Evolutionary conservation across 176 grass and related monocot species (phyloP).

Genomic region (Hordeum marinum): DNA sequence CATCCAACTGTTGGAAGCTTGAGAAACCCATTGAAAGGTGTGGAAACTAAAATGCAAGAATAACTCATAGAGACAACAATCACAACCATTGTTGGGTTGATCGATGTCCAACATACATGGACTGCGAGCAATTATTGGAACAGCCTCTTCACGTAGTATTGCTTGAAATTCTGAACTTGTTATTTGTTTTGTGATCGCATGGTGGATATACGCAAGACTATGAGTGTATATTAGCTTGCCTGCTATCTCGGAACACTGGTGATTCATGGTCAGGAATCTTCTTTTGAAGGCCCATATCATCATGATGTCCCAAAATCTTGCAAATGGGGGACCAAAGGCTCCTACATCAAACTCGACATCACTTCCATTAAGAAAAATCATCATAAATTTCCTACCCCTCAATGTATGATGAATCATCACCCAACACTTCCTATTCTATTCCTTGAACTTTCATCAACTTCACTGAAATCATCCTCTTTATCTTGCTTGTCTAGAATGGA

Average conservation of each 20-base stretch:
- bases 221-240: neutral
- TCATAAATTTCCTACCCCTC: neutral
- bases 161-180: neutral
- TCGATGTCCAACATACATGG: neutral
- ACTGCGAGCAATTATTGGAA: neutral
- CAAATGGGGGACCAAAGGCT: neutral
- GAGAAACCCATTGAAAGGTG: neutral
- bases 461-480: neutral
- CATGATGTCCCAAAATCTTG: neutral
- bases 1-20: neutral
- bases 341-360: neutral
- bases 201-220: neutral
- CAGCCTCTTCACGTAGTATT: neutral
- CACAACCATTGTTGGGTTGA: neutral
- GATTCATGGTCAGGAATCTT: neutral
- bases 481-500: neutral
- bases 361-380: neutral
- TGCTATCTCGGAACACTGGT: neutral
- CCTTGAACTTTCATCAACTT: neutral
- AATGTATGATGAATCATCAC: neutral
- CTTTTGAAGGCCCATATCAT: neutral
- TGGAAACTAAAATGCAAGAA: neutral
- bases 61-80: neutral
- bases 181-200: rapidly evolving
- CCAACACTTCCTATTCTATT: neutral